Evolutionary conservation across 228 moss, liverwort and hornwort genomes (phyloP), one percentile per base, ranked within the genome.

Genomic region (Sphagnum magellanicum): DNA sequence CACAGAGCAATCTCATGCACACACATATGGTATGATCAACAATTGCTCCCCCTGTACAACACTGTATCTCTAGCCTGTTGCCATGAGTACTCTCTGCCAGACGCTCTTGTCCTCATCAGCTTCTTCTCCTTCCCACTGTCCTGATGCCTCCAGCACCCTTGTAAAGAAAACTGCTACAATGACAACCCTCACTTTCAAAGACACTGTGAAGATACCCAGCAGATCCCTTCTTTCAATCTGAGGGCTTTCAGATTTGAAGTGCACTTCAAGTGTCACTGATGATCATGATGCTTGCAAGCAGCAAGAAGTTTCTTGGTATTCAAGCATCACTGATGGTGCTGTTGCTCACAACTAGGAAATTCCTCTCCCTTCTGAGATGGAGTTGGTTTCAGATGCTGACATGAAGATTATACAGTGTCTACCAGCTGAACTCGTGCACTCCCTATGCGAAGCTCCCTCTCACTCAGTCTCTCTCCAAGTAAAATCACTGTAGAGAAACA

Each of bases 381-480:
- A 53, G 53, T 53, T 12, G 55, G 78, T 91, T 32, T 85, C 93
- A 3, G 62, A 85, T 50, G 80, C 85, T 50, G 93, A 98, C 61
- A 77, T 87, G 68, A 76, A 71, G 52, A 74, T 98, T 63, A 75
- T 98, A 9, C 76, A 89, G 32, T 83, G 79, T 67, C 78, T 98
- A 53, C 97, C 97, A 51, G 50, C 73, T 1, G 81, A 81, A 6
- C 81, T 98, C 16, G 87, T 98, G 12, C 78, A 87, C 10, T 98
- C 97, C 61, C 93, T 96, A 68, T 65, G 92, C 49, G 6, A 14
- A 5, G 0, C 74, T 65, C 52, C 8, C 17, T 17, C 17, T 53
- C 8, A 53, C 53, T 12, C 1, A 12, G 53, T 53, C 12, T 53
- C 12, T 53, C 53, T 12, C 7, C 53, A 53, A 53, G 53, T 53